Base-by-base conservation (phyloP, 768 basidiomycete genomes). In the Leucogyrophana mollusca region DNA sequence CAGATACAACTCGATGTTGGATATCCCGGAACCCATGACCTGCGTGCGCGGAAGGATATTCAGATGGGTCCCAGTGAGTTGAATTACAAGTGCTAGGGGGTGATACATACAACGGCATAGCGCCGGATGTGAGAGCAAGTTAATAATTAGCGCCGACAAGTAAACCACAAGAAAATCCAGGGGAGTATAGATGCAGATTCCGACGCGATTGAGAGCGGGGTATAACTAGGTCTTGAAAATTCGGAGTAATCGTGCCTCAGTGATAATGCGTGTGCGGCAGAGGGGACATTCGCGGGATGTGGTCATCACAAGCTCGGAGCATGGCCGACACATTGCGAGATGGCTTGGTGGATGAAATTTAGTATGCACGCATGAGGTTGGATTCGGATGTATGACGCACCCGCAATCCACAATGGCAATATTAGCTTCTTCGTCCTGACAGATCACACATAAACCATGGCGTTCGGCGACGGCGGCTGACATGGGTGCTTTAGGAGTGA, bases 341-440 rank as follows among this genome's bases (percentile, higher is more conserved):
- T 92, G 89, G n/a, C 90, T 90, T 53, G 5, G 20, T 50, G 32
- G 36, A 40, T 40, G 27, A 30, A 11, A 34, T 34, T 58, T 9
- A 40, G 22, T 6, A 25, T 22, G 18, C 13, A 3, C 32, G 39
- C 24, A 10, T 1, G 22, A 34, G 3, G 6, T 32, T 34, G 40
- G 52, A 24, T 25, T 21, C 34, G 41, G 20, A 9, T 35, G 20
- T 18, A 9, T 13, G 1, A 78, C 85, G 35, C 62, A 90, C 86
- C 94, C 94, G 79, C 94, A 96, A 65, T 96, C 94, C 10, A 95
- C 87, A 45, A 93, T 83, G 2, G 92, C 94, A 47, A 96, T 89
- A 54, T 88, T 93, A 0, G 94, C 93, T 53, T 95, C 93, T 49
- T 93, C 89, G 51, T 96, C 94, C 59, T 94, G 93, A 59, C 94